Conservation (phyloP, 164 flowering plant genomes). For the Buxus sempervirens region DNA sequence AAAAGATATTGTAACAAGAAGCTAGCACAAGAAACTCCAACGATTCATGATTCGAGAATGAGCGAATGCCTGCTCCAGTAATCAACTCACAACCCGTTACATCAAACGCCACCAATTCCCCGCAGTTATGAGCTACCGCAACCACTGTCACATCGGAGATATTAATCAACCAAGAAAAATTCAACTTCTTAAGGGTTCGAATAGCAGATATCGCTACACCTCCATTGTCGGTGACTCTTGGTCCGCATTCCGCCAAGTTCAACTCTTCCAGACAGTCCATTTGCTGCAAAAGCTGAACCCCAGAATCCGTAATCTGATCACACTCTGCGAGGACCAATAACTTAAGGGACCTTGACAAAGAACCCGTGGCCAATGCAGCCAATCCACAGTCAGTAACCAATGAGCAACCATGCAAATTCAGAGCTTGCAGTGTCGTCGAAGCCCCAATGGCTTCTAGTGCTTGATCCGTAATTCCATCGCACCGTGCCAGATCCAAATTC, state of each 20-base stretch:
- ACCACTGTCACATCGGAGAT: constrained; percentile 8
- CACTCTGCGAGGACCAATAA: constrained; percentile 13
- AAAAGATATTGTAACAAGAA: constrained; percentile 12
- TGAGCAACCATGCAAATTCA: constrained; percentile 16
- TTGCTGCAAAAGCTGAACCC: no score
- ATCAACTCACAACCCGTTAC: constrained; percentile 14
- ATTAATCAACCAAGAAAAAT: constrained; percentile 16
- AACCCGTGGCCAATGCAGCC: constrained; percentile 15
- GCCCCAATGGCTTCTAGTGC: constrained; percentile 13
- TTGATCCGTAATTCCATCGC: constrained; percentile 14
- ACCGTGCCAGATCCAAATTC: constrained; percentile 11
- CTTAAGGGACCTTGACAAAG: constrained; percentile 11
- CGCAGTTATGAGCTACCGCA: constrained; percentile 13
- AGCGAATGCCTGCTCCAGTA: constrained; percentile 11
- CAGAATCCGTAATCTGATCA: constrained; percentile 17
- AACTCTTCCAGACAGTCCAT: no score
- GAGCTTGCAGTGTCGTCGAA: constrained; percentile 9
- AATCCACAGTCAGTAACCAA: constrained; percentile 17
- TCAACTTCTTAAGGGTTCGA: constrained; percentile 2
- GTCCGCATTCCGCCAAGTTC: constrained; percentile 18
- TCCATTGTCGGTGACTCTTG: no score
- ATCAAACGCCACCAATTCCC: constrained; percentile 4
- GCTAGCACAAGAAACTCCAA: constrained; percentile 7
- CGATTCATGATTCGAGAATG: constrained; percentile 7
- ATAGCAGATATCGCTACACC: constrained; percentile 8